Evolutionary conservation across 192 early-diverging fungal species (phyloP).

Genomic region (Linnemannia hyalina): DNA sequence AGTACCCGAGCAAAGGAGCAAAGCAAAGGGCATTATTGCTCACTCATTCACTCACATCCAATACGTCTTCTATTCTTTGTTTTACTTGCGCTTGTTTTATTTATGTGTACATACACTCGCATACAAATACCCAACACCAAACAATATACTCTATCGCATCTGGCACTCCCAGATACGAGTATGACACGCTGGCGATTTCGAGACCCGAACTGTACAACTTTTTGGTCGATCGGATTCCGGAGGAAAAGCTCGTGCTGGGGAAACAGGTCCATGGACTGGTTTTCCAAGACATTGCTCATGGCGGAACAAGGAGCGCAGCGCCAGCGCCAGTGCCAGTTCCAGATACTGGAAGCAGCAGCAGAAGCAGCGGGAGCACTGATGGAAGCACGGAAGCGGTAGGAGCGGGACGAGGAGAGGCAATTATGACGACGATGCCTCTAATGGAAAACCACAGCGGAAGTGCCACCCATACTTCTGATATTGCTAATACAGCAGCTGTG

Average conservation of each 20-base stretch:
- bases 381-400: background rate
- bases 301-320: background rate
- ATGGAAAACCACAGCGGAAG: background rate
- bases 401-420: background rate
- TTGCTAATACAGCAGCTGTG: background rate
- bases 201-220: conserved; percentile 44
- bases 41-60: no score
- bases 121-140: no score
- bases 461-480: background rate
- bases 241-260: conserved; percentile 22
- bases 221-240: conserved; percentile 30
- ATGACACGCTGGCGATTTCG: conserved; percentile 31
- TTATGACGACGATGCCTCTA: background rate
- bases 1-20: no score
- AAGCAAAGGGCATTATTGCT: no score
- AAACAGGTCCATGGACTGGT: conserved; percentile 27
- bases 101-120: no score
- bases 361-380: background rate
- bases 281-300: conserved; percentile 10
- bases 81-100: no score
- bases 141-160: no score
- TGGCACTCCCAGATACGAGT: conserved; percentile 15
- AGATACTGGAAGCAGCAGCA: background rate
- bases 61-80: no score
- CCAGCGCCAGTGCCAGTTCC: background rate